Percentiles rank a stretch among this genome's conserved stretches.
phyloP scores from a whole-genome alignment of 805 yeast species.

The fission yeast (Schizosaccharomyces pombe) region DNA sequence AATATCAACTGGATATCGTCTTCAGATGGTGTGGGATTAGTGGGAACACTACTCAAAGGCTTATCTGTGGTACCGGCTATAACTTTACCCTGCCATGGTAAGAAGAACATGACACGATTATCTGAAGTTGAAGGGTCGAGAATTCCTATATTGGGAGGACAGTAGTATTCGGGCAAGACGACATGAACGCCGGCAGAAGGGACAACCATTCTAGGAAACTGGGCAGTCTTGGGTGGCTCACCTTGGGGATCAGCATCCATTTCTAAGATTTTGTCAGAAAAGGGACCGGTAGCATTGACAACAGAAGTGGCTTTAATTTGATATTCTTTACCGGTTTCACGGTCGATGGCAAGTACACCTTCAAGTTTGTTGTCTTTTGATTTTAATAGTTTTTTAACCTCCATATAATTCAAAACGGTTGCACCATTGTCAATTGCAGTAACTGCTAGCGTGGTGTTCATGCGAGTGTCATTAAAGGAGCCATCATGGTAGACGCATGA shows the following conservation, averaged over 20 bases:
- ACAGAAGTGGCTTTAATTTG: conserved; percentile 21
- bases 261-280: conserved; percentile 59
- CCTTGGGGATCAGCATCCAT: conserved; percentile 38
- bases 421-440: conserved; percentile 78
- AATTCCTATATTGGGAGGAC: conserved; percentile 69
- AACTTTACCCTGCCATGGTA: conserved; percentile 95
- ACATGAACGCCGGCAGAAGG: conserved; percentile 90
- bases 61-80: conserved; percentile 92
- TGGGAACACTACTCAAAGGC: conserved; percentile 23
- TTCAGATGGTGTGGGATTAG: conserved; percentile 58
- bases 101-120: conserved; percentile 88
- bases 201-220: conserved; percentile 38
- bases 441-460: conserved; percentile 65
- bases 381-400: conserved; percentile 54
- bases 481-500: conserved; percentile 91
- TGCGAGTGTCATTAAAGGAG: conserved; percentile 74
- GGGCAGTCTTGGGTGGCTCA: conserved; percentile 19
- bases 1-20: conserved; percentile 72
- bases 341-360: conserved; percentile 59
- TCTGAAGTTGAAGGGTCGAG: conserved; percentile 81
- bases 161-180: conserved; percentile 74
- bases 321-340: conserved; percentile 9
- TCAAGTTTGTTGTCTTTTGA: conserved; percentile 28
- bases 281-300: conserved; percentile 89
- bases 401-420: conserved; percentile 66